Percentiles rank a stretch among this genome's conserved stretches.
Evolutionary conservation across 495 filamentous ascomycete species (phyloP).

Genomic region (Aspergillus wentii): DNA sequence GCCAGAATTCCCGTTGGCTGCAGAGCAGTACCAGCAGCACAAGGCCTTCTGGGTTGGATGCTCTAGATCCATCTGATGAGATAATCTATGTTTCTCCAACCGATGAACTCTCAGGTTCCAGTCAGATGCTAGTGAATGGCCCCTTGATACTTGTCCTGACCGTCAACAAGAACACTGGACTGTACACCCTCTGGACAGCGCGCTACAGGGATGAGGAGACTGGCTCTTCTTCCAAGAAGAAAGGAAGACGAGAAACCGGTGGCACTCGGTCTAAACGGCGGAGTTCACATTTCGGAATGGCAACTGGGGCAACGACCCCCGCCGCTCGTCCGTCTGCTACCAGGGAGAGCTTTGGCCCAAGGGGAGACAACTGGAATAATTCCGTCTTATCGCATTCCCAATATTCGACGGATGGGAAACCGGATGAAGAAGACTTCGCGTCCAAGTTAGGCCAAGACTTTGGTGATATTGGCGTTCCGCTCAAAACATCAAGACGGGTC

Average conservation of each 20-base stretch:
- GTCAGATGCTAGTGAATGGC: slow-evolving; percentile 8
- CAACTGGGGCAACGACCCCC: slow-evolving; percentile 79
- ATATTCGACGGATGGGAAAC: slow-evolving; percentile 23
- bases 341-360: slow-evolving; percentile 55
- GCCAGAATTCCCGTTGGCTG: slow-evolving; percentile 29
- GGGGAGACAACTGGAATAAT: slow-evolving; percentile 29
- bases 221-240: slow-evolving; percentile 46
- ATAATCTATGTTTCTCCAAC: slow-evolving; percentile 69
- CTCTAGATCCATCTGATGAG: slow-evolving; percentile 66
- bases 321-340: slow-evolving; percentile 41
- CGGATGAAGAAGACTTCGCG: slow-evolving; percentile 55
- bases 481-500: slow-evolving; percentile 76
- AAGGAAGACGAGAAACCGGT: slow-evolving; percentile 42
- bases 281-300: slow-evolving; percentile 79
- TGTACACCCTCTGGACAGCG: slow-evolving; percentile 77
- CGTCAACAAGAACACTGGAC: slow-evolving; percentile 62
- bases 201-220: slow-evolving; percentile 56
- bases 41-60: slow-evolving; percentile 37
- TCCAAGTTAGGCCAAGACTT: slow-evolving; percentile 76
- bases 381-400: slow-evolving; percentile 36
- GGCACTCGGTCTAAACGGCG: slow-evolving; percentile 63
- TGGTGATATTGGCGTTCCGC: slow-evolving; percentile 58
- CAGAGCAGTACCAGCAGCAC: slow-evolving; percentile 22
- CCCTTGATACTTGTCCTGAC: slow-evolving; percentile 78
- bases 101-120: slow-evolving; percentile 42